Conservation (phyloP, 257 asterid species). For the Gynochthodes officinalis region DNA sequence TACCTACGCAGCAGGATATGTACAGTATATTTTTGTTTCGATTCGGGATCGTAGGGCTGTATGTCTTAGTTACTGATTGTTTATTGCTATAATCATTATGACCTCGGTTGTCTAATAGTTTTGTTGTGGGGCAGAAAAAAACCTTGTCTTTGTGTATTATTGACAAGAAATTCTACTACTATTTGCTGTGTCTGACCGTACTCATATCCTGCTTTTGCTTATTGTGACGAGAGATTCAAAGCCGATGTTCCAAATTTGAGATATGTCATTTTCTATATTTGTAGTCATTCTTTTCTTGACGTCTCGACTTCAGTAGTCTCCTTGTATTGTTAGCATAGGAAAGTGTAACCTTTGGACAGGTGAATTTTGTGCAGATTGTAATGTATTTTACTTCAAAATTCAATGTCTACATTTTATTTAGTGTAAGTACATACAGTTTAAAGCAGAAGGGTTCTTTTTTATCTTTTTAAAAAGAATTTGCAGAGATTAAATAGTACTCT, state of each 20-base stretch:
- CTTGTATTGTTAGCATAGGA: not conserved
- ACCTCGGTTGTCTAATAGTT: not conserved
- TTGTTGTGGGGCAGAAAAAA: not conserved
- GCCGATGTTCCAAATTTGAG: not conserved
- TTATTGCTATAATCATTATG: slow-evolving; percentile 24
- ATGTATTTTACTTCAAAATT: no score
- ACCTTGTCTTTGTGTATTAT: slow-evolving; percentile 10
- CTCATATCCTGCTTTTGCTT: not conserved
- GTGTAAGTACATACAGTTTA: no score
- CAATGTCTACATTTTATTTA: no score
- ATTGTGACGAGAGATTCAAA: not conserved
- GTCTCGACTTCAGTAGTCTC: no score
- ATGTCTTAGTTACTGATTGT: slow-evolving; percentile 28
- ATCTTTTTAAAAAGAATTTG: no score
- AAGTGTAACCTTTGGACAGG: not conserved
- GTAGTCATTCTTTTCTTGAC: not conserved
- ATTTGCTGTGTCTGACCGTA: not conserved
- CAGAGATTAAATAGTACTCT: no score
- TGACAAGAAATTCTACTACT: not conserved
- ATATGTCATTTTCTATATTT: not conserved
- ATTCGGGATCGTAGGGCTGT: slow-evolving; percentile 25
- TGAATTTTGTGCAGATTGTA: not conserved
- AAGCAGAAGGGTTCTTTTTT: no score
- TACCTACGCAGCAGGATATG: slow-evolving; percentile 21
- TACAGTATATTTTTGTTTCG: slow-evolving; percentile 39